Base-by-base conservation (phyloP, 768 basidiomycete species). In the Auricularia sp. region DNA sequence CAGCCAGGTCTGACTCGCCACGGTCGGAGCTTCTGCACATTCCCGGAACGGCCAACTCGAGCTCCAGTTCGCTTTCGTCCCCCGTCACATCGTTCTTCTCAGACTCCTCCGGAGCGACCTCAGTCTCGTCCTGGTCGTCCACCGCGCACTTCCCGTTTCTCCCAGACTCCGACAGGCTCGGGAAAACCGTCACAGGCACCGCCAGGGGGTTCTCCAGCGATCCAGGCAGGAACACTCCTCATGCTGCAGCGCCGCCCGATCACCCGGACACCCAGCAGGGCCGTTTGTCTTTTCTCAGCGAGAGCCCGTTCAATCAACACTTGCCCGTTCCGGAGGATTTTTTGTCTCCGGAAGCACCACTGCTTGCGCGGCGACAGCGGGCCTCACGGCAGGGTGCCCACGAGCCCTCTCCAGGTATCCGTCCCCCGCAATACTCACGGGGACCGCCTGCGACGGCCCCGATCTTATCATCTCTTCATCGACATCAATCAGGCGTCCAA, bases 101-200 rank as follows among this genome's bases (percentile, higher is more conserved):
- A 35, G 63, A 66, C 42, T 64, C 63, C 16, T 66, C 66, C 42
- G 66, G 63, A 16, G 63, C 66, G 4, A 66, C 66, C 12, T 63
- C 63, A 10, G 63, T 59, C 29, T 59, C 66, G 16, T 66, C 62
- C 11, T 64, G 63, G 29, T 64, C 66, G 3, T 61, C 66, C 3
- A 39, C 58, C 7, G 21, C 36, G 3, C 54, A 47, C 7, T 33
- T 43, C 36, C 65, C 59, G 11, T 62, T 35, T 21, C 3, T 36
- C 34, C 35, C 43, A 35, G 16, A 53, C 18, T 23, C 63, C 16
- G 60, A 62, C 14, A n/a, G 34, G 5, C 21, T 35, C 6, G 33
- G 36, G 34, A 16, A 51, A 10, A 29, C 39, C 14, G 60, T 42
- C 21, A 39, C 18, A 2, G n/a, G 8, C 34, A 14, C 53, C n/a